phyloP scores from a whole-genome alignment of 768 basidiomycete genomes.

The Favolaschia claudopus region DNA sequence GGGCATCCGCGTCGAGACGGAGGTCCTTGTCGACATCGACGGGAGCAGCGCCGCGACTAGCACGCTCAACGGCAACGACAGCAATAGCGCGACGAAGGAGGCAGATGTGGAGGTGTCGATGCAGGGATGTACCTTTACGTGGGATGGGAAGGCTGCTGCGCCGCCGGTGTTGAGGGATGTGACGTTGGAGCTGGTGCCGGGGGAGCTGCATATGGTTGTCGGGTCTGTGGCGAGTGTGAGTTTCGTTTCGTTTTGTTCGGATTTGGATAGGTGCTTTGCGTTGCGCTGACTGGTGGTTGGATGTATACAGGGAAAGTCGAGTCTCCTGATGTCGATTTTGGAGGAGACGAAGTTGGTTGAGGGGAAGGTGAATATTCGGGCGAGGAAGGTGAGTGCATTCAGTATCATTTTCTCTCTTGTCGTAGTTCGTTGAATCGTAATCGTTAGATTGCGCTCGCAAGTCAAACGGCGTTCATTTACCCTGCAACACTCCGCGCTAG shows the following conservation, averaged over 20 bases:
- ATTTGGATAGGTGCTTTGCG: background rate
- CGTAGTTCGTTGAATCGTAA: background rate
- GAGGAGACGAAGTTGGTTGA: constrained; percentile 6
- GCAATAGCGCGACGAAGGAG: no score
- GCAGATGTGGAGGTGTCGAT: constrained; percentile 3
- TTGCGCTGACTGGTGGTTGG: constrained; percentile 1
- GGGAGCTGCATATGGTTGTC: constrained; percentile 13
- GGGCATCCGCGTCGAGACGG: no score
- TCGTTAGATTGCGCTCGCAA: constrained; percentile 11
- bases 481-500: constrained; percentile 7
- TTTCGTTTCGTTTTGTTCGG: background rate
- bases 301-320: constrained; percentile 15
- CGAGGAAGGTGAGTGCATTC: constrained; percentile 1
- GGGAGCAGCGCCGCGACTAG: no score
- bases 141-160: constrained; percentile 15
- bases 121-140: constrained; percentile 11
- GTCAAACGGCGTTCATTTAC: constrained; percentile 14
- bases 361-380: constrained; percentile 1
- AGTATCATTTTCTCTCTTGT: background rate
- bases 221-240: constrained; percentile 14
- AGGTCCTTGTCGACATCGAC: background rate
- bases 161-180: constrained; percentile 5
- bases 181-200: constrained; percentile 9
- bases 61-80: background rate
- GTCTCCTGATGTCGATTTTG: constrained; percentile 10